These are phyloP conservation scores for Aspergillus homomorphus DNA, from an alignment of 495 filamentous ascomycete species.

Conservation along the genomic window DNA sequence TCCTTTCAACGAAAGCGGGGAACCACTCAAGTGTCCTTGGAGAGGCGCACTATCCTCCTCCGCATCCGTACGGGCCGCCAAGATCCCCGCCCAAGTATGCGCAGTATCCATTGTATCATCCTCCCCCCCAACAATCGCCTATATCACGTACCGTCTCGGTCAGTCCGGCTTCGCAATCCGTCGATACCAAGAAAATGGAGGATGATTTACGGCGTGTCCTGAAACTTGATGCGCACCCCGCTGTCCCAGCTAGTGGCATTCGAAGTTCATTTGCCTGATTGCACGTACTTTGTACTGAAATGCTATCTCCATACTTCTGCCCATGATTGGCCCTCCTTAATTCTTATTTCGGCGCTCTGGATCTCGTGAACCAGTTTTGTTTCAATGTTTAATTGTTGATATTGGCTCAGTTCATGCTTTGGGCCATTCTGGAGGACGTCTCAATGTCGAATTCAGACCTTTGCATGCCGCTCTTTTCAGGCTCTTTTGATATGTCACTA, in stretches of 20 bases:
- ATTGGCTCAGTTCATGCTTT: not conserved
- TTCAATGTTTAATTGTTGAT: slow-evolving; percentile 3
- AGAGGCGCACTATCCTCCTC: slow-evolving; percentile 12
- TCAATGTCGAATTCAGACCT: not conserved
- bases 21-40: slow-evolving; percentile 10
- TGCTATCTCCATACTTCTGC: not conserved
- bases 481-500: not conserved
- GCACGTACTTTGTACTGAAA: not conserved
- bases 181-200: slow-evolving; percentile 49
- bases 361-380: not conserved
- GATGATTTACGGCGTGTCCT: slow-evolving; percentile 53
- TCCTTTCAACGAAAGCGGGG: slow-evolving; percentile 18
- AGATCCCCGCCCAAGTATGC: slow-evolving; percentile 9
- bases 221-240: slow-evolving; percentile 42
- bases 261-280: slow-evolving; percentile 41
- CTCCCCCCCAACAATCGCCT: slow-evolving; percentile 25
- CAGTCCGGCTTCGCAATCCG: slow-evolving; percentile 24
- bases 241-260: slow-evolving; percentile 30
- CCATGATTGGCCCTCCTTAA: no score
- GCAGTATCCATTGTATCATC: slow-evolving; percentile 18
- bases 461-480: not conserved
- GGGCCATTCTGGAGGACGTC: not conserved
- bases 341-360: not conserved
- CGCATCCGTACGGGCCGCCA: slow-evolving; percentile 9
- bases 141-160: slow-evolving; percentile 24